Percentiles rank a stretch among this genome's conserved stretches.
phyloP scores from a whole-genome alignment of 768 basidiomycete species.

The Chlorophyllum brunneum region DNA sequence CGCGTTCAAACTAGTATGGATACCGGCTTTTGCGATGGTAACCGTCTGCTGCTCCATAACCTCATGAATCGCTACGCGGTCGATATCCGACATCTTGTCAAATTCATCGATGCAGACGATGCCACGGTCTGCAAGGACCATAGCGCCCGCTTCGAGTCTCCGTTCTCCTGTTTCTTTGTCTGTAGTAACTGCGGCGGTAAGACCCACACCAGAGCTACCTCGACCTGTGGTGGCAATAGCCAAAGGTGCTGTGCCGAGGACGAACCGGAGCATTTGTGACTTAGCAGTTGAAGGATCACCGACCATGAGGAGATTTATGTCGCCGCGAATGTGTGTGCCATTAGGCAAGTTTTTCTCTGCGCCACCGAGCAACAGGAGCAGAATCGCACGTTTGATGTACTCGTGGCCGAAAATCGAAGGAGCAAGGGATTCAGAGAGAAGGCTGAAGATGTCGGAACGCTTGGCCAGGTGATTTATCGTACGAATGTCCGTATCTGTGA shows the following conservation, averaged over 20 bases:
- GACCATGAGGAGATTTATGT: conserved; percentile 99
- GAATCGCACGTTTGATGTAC: conserved; percentile 90
- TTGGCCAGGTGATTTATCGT: conserved; percentile 93
- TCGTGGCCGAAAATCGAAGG: conserved; percentile 97
- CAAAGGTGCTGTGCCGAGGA: conserved; percentile 91
- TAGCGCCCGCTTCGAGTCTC: conserved; percentile 95
- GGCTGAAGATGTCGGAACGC: conserved; percentile 78
- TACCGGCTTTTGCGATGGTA: conserved; percentile 98
- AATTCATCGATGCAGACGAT: conserved; percentile 99
- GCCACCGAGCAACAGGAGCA: conserved; percentile 91
- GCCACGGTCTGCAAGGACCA: conserved; percentile 98
- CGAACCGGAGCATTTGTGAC: conserved; percentile 92
- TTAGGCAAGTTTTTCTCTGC: conserved; percentile 97
- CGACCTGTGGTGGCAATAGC: conserved; percentile 98
- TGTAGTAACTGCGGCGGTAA: conserved; percentile 97
- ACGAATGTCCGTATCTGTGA: conserved; percentile 93
- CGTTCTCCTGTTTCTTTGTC: conserved; percentile 98
- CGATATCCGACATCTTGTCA: conserved; percentile 99
- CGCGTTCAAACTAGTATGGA: conserved; percentile 97
- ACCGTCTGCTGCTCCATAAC: conserved; percentile 99
- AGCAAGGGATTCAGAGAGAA: conserved; percentile 92
- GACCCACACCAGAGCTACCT: conserved; percentile 97
- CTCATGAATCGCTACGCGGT: conserved; percentile 99
- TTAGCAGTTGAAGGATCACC: conserved; percentile 99
- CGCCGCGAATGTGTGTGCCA: conserved; percentile 97